phyloP scores from a whole-genome alignment of 805 yeast genomes.

The Wickerhamomyces canadensis region DNA sequence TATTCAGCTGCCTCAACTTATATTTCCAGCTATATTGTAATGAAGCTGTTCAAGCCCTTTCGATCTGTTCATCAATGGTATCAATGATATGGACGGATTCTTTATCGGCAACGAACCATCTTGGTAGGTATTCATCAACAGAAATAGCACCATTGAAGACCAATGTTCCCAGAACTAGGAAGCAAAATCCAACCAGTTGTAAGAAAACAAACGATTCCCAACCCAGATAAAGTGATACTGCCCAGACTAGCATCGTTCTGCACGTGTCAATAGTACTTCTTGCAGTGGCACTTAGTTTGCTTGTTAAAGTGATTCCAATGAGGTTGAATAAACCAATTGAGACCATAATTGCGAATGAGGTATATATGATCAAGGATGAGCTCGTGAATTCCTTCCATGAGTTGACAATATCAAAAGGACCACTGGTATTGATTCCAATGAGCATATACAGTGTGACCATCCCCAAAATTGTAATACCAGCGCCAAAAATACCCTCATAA shows the following conservation, averaged over 20 bases:
- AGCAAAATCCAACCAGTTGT: conserved; percentile 58
- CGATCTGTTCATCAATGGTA: conserved; percentile 37
- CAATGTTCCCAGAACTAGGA: conserved; percentile 66
- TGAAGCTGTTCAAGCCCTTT: no score
- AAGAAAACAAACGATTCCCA: conserved; percentile 67
- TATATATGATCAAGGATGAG: conserved; percentile 36
- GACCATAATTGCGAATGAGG: conserved; percentile 62
- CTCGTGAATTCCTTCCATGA: conserved; percentile 45
- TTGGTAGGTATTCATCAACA: conserved; percentile 48
- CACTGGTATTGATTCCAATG: conserved; percentile 33
- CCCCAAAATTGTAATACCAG: conserved; percentile 34
- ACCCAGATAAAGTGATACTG: conserved; percentile 60
- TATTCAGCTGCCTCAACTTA: no score
- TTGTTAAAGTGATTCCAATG: conserved; percentile 67
- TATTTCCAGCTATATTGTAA: no score
- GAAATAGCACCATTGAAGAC: conserved; percentile 64
- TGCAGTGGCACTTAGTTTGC: conserved; percentile 64
- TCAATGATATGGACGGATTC: conserved; percentile 25
- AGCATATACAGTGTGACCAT: conserved; percentile 41
- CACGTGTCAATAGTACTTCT: conserved; percentile 77
- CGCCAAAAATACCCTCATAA: conserved; percentile 69
- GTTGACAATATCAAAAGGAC: conserved; percentile 48
- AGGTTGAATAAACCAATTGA: conserved; percentile 69
- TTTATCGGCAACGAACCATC: conserved; percentile 32
- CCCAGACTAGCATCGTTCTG: conserved; percentile 71